Percentiles rank a stretch among this genome's conserved stretches.
These are phyloP conservation scores for Nemania diffusa DNA, from an alignment of 2,329 filamentous ascomycete species.

Conservation along the genomic window DNA sequence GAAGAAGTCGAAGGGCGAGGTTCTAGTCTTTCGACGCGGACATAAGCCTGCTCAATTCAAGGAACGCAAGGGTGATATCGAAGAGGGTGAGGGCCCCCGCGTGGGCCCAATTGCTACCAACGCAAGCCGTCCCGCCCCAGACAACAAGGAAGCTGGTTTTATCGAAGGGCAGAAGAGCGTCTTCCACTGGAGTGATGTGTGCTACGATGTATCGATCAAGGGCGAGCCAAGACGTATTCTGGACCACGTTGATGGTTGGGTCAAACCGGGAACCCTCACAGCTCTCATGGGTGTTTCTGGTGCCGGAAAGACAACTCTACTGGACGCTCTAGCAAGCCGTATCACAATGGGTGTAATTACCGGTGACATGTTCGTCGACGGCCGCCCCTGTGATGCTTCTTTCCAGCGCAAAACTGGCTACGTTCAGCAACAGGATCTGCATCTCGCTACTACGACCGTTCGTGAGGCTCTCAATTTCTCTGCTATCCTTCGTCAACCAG, in stretches of 20 bases:
- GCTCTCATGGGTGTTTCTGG: slow-evolving; percentile 92
- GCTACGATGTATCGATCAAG: slow-evolving; percentile 83
- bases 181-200: slow-evolving; percentile 88
- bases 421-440: slow-evolving; percentile 92
- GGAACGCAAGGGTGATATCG: slow-evolving; percentile 70
- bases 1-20: slow-evolving; percentile 79
- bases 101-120: slow-evolving; percentile 60
- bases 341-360: slow-evolving; percentile 89
- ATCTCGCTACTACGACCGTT: slow-evolving; percentile 84
- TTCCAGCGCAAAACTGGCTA: slow-evolving; percentile 95
- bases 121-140: slow-evolving; percentile 53
- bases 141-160: slow-evolving; percentile 56
- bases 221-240: slow-evolving; percentile 78
- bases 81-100: slow-evolving; percentile 61
- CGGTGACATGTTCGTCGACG: slow-evolving; percentile 79
- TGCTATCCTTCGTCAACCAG: slow-evolving; percentile 85
- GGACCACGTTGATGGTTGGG: slow-evolving; percentile 90
- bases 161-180: slow-evolving; percentile 73
- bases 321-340: slow-evolving; percentile 86
- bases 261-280: slow-evolving; percentile 90
- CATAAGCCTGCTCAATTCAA: slow-evolving; percentile 67
- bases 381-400: slow-evolving; percentile 75
- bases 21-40: slow-evolving; percentile 79
- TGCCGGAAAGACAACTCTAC: slow-evolving; percentile 91
- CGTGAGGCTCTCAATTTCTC: slow-evolving; percentile 89